Percentiles rank a stretch among this genome's conserved stretches.
Evolutionary conservation across 805 yeast genomes (phyloP).

Genomic region (Pichia thaimueangensis): DNA sequence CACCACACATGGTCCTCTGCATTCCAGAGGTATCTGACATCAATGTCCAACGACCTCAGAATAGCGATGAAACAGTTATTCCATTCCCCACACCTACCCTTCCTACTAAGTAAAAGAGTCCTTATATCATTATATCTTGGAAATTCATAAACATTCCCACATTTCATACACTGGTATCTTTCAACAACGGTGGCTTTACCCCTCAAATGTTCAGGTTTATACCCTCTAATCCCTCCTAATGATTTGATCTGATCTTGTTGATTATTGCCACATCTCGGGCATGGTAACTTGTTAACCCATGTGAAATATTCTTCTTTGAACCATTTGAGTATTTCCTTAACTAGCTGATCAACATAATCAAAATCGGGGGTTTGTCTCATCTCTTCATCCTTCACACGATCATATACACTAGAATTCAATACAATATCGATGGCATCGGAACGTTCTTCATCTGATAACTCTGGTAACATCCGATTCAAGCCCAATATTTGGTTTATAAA

Average conservation of each 20-base stretch:
- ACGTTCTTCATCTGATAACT: slow-evolving; percentile 27
- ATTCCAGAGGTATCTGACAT: slow-evolving; percentile 76
- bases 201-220: slow-evolving; percentile 34
- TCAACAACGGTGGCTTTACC: slow-evolving; percentile 59
- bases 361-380: slow-evolving; percentile 15
- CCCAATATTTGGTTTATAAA: background rate
- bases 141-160: slow-evolving; percentile 47
- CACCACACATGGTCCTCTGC: slow-evolving; percentile 96
- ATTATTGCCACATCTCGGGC: slow-evolving; percentile 43
- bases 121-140: slow-evolving; percentile 72
- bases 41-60: slow-evolving; percentile 57
- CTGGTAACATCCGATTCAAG: background rate
- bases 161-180: slow-evolving; percentile 51
- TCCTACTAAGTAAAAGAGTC: slow-evolving; percentile 51
- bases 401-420: slow-evolving; percentile 60
- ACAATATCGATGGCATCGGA: slow-evolving; percentile 58
- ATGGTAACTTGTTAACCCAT: slow-evolving; percentile 74
- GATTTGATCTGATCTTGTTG: slow-evolving; percentile 34
- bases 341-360: slow-evolving; percentile 51
- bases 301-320: slow-evolving; percentile 73
- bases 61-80: slow-evolving; percentile 74
- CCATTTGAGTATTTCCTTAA: slow-evolving; percentile 54
- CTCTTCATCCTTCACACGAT: slow-evolving; percentile 30
- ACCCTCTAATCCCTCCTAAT: slow-evolving; percentile 32
- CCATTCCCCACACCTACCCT: slow-evolving; percentile 96